These are phyloP conservation scores for Salvia hispanica DNA, from an alignment of 257 asterid genomes.

Conservation along the genomic window DNA sequence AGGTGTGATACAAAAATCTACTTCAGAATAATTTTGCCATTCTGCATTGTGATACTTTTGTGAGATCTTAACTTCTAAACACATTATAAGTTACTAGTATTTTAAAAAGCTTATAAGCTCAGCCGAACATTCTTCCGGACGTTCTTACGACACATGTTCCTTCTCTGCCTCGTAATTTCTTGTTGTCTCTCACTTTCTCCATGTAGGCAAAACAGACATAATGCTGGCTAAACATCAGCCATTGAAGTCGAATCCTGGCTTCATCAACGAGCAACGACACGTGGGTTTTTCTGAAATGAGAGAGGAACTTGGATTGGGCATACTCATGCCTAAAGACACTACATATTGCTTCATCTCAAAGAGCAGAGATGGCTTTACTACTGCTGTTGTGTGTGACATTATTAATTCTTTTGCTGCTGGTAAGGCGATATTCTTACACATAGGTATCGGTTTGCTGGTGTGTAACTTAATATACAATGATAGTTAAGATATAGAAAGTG, in stretches of 20 bases:
- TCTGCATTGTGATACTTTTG: background rate
- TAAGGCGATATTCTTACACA: constrained; percentile 10
- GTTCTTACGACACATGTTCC: too few species aligned
- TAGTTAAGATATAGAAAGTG: constrained; percentile 26
- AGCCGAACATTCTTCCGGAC: too few species aligned
- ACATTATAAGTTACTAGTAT: too few species aligned
- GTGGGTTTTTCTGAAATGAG: background rate
- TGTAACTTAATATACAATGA: constrained; percentile 16
- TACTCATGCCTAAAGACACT: constrained; percentile 3
- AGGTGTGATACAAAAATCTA: constrained; percentile 43
- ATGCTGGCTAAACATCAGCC: constrained; percentile 20
- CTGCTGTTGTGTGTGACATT: constrained; percentile 21
- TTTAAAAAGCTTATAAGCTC: too few species aligned
- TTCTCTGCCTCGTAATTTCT: too few species aligned
- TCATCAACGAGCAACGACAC: constrained; percentile 11
- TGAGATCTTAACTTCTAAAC: too few species aligned
- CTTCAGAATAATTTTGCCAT: background rate
- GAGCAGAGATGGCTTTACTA: constrained; percentile 19
- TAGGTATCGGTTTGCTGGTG: background rate
- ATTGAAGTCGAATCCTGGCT: background rate
- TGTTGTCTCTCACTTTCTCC: background rate
- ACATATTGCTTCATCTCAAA: background rate
- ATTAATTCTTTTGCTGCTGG: background rate
- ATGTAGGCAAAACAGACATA: constrained; percentile 47
- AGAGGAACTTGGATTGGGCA: constrained; percentile 21